Evolutionary conservation across 108 stramenopile genomes (phyloP).

Genomic region (Nitzschia sp.): DNA sequence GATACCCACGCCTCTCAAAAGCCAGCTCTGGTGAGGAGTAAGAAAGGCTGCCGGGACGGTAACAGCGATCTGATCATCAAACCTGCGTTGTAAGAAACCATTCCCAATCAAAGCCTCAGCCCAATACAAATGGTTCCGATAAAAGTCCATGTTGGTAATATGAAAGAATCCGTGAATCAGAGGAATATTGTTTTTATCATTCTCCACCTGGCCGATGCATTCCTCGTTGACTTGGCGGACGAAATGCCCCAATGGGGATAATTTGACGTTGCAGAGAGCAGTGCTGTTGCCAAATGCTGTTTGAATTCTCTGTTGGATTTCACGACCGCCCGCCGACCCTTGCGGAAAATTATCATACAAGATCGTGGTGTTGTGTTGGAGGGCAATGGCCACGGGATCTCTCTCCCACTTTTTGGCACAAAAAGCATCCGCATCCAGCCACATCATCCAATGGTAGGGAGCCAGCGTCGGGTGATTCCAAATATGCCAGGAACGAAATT

Average conservation of each 20-base stretch:
- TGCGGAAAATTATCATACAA: constrained; percentile 42
- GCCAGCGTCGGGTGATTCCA: constrained; percentile 39
- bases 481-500: constrained; percentile 52
- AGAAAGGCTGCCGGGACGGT: constrained; percentile 45
- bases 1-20: constrained; percentile 28
- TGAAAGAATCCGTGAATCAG: constrained; percentile 52
- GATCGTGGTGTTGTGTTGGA: constrained; percentile 40
- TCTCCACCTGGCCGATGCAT: not conserved
- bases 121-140: constrained; percentile 31
- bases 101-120: constrained; percentile 38
- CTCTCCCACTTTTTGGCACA: constrained; percentile 33
- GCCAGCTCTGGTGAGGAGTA: constrained; percentile 34
- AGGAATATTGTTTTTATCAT: not conserved
- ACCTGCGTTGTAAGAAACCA: constrained; percentile 37
- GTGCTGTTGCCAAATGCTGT: constrained; percentile 25
- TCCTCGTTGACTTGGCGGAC: not conserved
- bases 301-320: constrained; percentile 10
- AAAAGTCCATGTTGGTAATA: constrained; percentile 55
- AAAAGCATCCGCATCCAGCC: constrained; percentile 59
- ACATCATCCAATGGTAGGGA: constrained; percentile 54
- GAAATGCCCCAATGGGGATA: constrained; percentile 13
- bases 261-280: constrained; percentile 22
- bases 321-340: constrained; percentile 16
- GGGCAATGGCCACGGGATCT: constrained; percentile 46
- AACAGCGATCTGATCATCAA: constrained; percentile 54